Evolutionary conservation across 495 filamentous ascomycete genomes (phyloP), one percentile per base, ranked within the genome.

Genomic region (Venustampulla echinocandica): DNA sequence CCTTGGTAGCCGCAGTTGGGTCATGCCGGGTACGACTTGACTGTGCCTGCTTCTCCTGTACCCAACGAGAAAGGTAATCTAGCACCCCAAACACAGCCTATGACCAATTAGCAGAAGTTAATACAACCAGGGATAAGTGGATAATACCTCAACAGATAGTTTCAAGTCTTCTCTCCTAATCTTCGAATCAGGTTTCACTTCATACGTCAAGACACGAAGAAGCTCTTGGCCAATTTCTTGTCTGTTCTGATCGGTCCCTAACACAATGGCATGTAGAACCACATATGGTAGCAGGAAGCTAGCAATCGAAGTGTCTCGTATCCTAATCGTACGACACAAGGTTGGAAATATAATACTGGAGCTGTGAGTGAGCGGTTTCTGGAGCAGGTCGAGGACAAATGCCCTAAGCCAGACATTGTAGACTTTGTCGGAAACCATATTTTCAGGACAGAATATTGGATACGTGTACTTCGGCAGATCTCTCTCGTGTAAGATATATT

Each of bases 31-130:
- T 30, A 22, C 49, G 30, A 15, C 22, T 47, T 10, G 64, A 45
- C 54, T 55, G 72, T 2, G 69, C 60, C 76, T 87, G 63, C 58
- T 82, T 89, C 60, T 83, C 75, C 56, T 94, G 87, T 13, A 92
- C 62, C 92, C 93, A 98, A 37, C 80, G 75, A 46, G 87, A 86
- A 47, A 88, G 73, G 61, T 98, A 95, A 59, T 98, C 93, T 19
- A 97, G 73, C 11, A 93, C 78, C 46, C 81, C 80, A 63, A 98
- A 98, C 9, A 95, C 80, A 44, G 83, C 85, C 87, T 95, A 55
- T 28, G 7, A 23, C 11, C 11, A 19, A n/a, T 45, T 11, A 38
- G 36, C 21, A 7, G 18, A 28, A 35, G 35, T 13, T 15, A 30
- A 28, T 23, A 10, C 25, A 32, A 32, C 3, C 10, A 35, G 32